Base-by-base conservation (phyloP, 2,329 filamentous ascomycete species). In the Akanthomyces muscarius region DNA sequence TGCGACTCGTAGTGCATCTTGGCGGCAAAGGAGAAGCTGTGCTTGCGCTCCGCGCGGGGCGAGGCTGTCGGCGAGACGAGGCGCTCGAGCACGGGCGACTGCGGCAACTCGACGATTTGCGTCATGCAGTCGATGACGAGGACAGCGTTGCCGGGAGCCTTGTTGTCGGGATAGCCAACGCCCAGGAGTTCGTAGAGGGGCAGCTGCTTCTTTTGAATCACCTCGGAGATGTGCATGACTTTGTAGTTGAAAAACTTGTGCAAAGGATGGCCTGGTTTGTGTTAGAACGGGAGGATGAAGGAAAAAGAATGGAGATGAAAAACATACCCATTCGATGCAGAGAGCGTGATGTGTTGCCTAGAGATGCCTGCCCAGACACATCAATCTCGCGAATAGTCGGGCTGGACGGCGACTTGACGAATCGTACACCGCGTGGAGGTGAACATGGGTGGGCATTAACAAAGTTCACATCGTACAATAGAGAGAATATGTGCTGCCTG, bases 381-480 rank as follows among this genome's bases (percentile, higher is more conserved):
- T 85, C 82, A 62, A 83, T 81, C 64, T 85, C 81, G 68, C 82
- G 83, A 59, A 86, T 84, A 1, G 82, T 84, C 23, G 85, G 84
- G 68, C 83, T 87, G 1, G 81, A 81, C 0, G 84, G 82, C 16
- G 84, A 85, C 69, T 83, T 85, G 57, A 88, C 70, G 61, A 87
- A 81, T 65, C 80, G 82, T 2, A 86, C 82, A 62, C 82, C 79
- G 57, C 79, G 78, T 1, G 84, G 85, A 1, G 83, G 81, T 5
- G 83, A 80, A 68, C 87, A 89, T 0, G 87, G 87, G 67, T 88
- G 85, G 0, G 86, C 86, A 0, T 87, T 88, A 21, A 88, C 83
- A 70, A 89, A 89, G 67, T 82, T 83, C 25, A 88, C 79, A 63
- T 89, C 86, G 66, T 86, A 83, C 6, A 75, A 73, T 11, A 89